phyloP scores from a whole-genome alignment of 805 yeast genomes.

The Candida methanosorbosa region DNA sequence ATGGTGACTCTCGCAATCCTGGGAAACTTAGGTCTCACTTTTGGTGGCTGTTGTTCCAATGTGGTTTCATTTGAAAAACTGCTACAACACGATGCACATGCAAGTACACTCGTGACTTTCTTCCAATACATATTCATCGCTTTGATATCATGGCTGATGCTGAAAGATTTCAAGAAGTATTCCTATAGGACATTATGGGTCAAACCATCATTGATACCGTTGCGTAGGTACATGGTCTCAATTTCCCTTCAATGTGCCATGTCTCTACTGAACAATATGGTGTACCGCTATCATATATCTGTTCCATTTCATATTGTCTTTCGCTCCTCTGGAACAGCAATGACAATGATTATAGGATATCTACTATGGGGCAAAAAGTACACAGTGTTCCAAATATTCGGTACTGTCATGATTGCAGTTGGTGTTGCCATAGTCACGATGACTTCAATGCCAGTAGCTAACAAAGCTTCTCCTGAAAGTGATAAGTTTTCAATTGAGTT shows the following conservation, averaged over 20 bases:
- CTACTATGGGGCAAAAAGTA: conserved; percentile 37
- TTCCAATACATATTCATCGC: conserved; percentile 48
- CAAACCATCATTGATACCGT: conserved; percentile 27
- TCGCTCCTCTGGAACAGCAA: conserved; percentile 54
- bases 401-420: conserved; percentile 41
- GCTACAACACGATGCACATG: conserved; percentile 25
- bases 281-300: conserved; percentile 46
- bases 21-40: too few species aligned
- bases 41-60: conserved; percentile 71
- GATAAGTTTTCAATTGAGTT: not conserved
- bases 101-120: conserved; percentile 49
- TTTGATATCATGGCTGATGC: conserved; percentile 29
- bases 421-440: conserved; percentile 42
- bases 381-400: conserved; percentile 32
- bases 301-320: conserved; percentile 62
- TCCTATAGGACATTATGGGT: conserved; percentile 20
- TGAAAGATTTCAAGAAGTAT: conserved; percentile 18
- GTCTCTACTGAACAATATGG: conserved; percentile 49
- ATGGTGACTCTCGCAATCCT: too few species aligned
- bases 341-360: conserved; percentile 51
- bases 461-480: not conserved
- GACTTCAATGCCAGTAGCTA: not conserved
- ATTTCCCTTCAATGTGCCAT: conserved; percentile 42
- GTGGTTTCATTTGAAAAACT: conserved; percentile 55
- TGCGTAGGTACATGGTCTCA: conserved; percentile 33